phyloP scores from a whole-genome alignment of 1,284 basidiomycete genomes.

The Leucoagaricus sp. region DNA sequence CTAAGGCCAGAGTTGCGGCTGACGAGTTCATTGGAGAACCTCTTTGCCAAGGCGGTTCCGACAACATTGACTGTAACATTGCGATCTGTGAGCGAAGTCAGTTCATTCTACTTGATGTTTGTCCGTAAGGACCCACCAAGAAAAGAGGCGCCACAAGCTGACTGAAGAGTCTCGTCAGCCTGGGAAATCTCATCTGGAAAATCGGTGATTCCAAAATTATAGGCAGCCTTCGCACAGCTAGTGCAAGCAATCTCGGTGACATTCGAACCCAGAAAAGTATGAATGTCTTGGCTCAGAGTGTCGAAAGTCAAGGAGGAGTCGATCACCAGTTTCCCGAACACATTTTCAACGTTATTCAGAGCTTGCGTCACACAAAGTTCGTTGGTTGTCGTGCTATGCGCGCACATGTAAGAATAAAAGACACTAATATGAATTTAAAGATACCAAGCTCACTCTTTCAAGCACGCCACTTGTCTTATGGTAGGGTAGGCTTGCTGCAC shows the following conservation, averaged over 20 bases:
- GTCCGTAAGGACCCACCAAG: conserved; percentile 34
- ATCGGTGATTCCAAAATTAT: conserved; percentile 33
- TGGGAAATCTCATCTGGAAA: conserved; percentile 28
- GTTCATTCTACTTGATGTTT: not conserved
- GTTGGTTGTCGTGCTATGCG: conserved; percentile 17
- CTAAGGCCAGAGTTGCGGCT: not conserved
- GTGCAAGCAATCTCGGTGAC: conserved; percentile 40
- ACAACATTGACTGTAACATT: conserved; percentile 4
- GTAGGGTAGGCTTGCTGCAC: conserved; percentile 52
- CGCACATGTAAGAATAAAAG: too few relatives aligned
- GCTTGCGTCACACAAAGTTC: conserved; percentile 49
- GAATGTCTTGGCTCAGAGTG: conserved; percentile 25
- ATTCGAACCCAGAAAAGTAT: conserved; percentile 31
- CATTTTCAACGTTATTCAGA: conserved; percentile 46
- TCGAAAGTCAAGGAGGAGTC: conserved; percentile 25
- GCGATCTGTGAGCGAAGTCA: conserved; percentile 10
- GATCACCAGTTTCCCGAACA: conserved; percentile 37
- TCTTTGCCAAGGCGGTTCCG: not conserved
- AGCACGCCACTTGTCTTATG: conserved; percentile 49
- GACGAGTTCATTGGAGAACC: not conserved
- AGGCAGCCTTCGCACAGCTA: conserved; percentile 46
- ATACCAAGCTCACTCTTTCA: conserved; percentile 52
- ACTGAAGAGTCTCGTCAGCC: conserved; percentile 18
- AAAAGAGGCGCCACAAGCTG: conserved; percentile 45
- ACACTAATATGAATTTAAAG: not conserved